Evolutionary conservation across 1,139 yeast species (phyloP).

Genomic region (Blastobotrys proliferans): DNA sequence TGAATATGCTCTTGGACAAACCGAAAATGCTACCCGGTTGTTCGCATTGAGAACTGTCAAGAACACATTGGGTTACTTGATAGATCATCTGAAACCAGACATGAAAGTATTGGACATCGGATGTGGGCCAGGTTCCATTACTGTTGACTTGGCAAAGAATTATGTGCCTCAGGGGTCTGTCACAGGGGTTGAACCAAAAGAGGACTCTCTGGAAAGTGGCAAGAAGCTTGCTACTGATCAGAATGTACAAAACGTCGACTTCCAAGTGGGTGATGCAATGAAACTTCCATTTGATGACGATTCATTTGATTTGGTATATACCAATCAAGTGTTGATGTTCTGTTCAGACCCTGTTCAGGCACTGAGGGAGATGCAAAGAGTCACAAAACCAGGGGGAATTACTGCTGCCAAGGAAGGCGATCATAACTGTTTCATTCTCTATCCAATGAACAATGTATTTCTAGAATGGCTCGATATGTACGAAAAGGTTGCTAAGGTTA

Average conservation of each 20-base stretch:
- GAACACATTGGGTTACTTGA: slow-evolving; percentile 34
- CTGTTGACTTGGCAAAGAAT: slow-evolving; percentile 38
- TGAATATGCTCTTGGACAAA: slow-evolving; percentile 27
- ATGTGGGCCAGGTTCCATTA: slow-evolving; percentile 44
- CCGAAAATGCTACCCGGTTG: slow-evolving; percentile 28
- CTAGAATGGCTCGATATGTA: slow-evolving; percentile 20
- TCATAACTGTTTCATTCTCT: slow-evolving; percentile 22
- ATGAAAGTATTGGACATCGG: slow-evolving; percentile 40
- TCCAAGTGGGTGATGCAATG: slow-evolving; percentile 36
- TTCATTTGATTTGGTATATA: slow-evolving; percentile 40
- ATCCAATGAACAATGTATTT: slow-evolving; percentile 21
- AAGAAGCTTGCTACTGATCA: slow-evolving; percentile 18
- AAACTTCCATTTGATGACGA: slow-evolving; percentile 38
- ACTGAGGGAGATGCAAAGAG: slow-evolving; percentile 28
- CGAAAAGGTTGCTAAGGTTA: slow-evolving; percentile 20
- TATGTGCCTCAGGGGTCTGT: slow-evolving; percentile 33
- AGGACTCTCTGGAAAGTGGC: slow-evolving; percentile 35
- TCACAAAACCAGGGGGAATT: slow-evolving; percentile 27
- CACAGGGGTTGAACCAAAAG: slow-evolving; percentile 38
- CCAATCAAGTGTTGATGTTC: slow-evolving; percentile 42
- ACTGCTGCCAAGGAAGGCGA: slow-evolving; percentile 39
- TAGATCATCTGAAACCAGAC: slow-evolving; percentile 33
- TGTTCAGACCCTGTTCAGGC: slow-evolving; percentile 36
- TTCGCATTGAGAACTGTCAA: slow-evolving; percentile 40
- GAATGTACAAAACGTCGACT: slow-evolving; percentile 29